Evolutionary conservation across 2,329 filamentous ascomycete genomes (phyloP).

Genomic region (Myrmaecium sp.): DNA sequence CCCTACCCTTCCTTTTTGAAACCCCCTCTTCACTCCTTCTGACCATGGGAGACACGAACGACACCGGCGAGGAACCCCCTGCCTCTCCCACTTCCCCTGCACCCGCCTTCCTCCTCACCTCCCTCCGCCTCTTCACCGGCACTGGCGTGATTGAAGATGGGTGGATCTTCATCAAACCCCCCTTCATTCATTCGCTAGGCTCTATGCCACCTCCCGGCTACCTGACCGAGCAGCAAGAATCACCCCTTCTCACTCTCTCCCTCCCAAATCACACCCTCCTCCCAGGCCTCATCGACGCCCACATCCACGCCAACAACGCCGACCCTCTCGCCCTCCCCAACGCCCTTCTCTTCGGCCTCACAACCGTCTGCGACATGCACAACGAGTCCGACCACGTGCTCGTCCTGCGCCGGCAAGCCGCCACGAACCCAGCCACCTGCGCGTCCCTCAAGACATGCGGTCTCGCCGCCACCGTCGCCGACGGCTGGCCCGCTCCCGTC

Average conservation of each 20-base stretch:
- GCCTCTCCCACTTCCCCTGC: no score
- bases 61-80: no score
- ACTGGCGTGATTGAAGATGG: constrained; percentile 24
- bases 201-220: constrained; percentile 8
- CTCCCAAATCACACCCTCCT: constrained; percentile 30
- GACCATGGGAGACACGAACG: no score
- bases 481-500: constrained; percentile 33
- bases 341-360: constrained; percentile 32
- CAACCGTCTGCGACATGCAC: constrained; percentile 35
- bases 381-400: constrained; percentile 15
- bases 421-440: constrained; percentile 15
- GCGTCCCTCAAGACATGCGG: constrained; percentile 34
- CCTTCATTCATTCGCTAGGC: constrained; percentile 18
- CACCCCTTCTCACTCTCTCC: constrained; percentile 18
- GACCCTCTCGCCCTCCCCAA: constrained; percentile 25
- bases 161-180: constrained; percentile 24
- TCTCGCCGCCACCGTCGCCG: constrained; percentile 32
- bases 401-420: constrained; percentile 12
- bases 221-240: constrained; percentile 6
- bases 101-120: constrained; percentile 24
- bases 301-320: constrained; percentile 29
- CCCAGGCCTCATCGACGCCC: constrained; percentile 34
- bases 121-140: constrained; percentile 32
- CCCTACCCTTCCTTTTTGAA: no score
- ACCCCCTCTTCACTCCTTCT: no score